A percentile compares a stretch with the other conserved stretches of the same genome.
Evolutionary conservation across 163 green algal species (phyloP).

Genomic region (Scenedesmus sp.): DNA sequence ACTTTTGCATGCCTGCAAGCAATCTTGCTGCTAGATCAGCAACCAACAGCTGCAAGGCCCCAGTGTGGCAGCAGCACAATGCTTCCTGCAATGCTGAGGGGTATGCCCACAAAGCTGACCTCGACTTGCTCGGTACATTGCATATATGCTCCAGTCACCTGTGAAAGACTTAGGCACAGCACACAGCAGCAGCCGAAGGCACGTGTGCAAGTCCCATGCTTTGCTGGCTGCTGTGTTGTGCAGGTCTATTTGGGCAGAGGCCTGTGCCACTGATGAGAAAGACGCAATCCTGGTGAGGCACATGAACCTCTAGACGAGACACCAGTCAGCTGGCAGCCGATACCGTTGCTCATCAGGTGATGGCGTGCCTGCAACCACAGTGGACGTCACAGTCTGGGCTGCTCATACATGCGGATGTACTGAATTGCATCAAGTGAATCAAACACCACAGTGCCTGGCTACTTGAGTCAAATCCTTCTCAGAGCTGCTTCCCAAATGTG

Average conservation of each 20-base stretch:
- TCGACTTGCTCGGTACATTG: background rate
- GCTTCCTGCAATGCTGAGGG: background rate
- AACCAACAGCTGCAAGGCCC: too few relatives aligned
- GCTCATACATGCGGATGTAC: background rate
- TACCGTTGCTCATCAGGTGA: too few relatives aligned
- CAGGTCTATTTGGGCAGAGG: slow-evolving; percentile 48
- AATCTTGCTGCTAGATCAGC: too few relatives aligned
- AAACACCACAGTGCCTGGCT: background rate
- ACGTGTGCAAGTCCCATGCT: background rate
- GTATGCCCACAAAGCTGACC: background rate
- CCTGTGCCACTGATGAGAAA: slow-evolving; percentile 51
- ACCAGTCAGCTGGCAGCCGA: background rate
- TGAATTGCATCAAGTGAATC: too few relatives aligned
- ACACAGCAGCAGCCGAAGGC: too few relatives aligned
- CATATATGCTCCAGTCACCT: too few relatives aligned
- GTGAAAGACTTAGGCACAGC: too few relatives aligned
- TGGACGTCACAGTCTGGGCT: background rate
- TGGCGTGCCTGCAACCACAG: background rate
- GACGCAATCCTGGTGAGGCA: slow-evolving; percentile 44
- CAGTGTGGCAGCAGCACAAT: too few relatives aligned
- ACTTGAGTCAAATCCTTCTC: background rate
- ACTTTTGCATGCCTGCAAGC: too few relatives aligned
- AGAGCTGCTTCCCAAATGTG: background rate
- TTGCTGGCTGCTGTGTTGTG: background rate
- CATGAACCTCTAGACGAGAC: too few relatives aligned